Percentiles rank a stretch among this genome's conserved stretches.
phyloP scores from a whole-genome alignment of 148 eudicot genomes.

The Polygonum maritimum region DNA sequence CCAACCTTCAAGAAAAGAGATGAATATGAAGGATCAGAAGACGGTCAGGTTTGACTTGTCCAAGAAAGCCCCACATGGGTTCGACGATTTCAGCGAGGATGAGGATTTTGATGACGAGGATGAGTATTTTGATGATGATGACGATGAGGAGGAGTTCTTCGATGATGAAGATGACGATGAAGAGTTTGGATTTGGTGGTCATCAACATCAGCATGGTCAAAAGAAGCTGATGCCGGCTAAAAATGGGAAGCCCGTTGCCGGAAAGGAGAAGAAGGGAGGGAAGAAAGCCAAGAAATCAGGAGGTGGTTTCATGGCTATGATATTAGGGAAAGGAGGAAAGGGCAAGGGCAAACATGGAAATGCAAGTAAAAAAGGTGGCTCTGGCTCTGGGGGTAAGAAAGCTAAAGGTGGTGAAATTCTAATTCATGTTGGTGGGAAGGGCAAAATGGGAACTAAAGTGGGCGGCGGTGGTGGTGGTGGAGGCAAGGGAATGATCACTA shows the following conservation, averaged over 20 bases:
- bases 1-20: background rate
- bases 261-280: background rate
- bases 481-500: background rate
- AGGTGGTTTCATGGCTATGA: conserved; percentile 10
- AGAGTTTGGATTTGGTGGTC: conserved; percentile 18
- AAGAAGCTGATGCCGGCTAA: background rate
- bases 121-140: conserved; percentile 18
- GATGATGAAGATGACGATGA: conserved; percentile 21
- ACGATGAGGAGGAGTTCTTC: conserved; percentile 11
- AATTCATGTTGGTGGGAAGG: conserved; percentile 20
- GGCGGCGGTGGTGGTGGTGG: conserved; percentile 14
- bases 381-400: conserved; percentile 18
- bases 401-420: conserved; percentile 9
- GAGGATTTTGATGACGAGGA: conserved; percentile 23
- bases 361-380: conserved; percentile 14
- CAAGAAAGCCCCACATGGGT: background rate
- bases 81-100: conserved; percentile 23
- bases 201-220: conserved; percentile 12
- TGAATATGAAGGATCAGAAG: conserved; percentile 29
- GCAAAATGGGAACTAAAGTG: conserved; percentile 15
- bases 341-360: conserved; percentile 13
- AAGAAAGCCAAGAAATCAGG: conserved; percentile 7
- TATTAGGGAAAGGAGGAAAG: conserved; percentile 13
- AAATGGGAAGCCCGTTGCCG: conserved; percentile 14
- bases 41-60: conserved; percentile 40